Base-by-base conservation (phyloP, 257 asterid genomes). In the Henckelia pumila region DNA sequence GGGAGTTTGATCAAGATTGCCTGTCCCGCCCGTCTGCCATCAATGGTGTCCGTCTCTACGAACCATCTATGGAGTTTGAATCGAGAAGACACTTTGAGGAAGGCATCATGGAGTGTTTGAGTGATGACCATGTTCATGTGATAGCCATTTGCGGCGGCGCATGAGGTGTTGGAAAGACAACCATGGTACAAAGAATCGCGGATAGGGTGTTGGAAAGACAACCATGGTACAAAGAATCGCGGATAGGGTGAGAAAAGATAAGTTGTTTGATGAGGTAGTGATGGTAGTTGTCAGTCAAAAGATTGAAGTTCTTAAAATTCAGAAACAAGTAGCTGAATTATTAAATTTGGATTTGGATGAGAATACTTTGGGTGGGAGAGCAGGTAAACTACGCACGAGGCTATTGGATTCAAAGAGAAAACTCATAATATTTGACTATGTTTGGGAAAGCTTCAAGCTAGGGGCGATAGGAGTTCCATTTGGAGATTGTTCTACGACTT, bases 211-310 rank as follows among this genome's bases (percentile, higher is more conserved):
- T 49, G 64, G 64, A 16, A 28, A 28, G 47, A 49, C 71, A 56
- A 32, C 32, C 14, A 29, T 55, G 62, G 71, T 33, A 3, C 2
- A 20, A n/a, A 28, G 62, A n/a, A 66, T 66, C 8, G 50, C 22
- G n/a, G 53, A 77, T n/a, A 29, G 58, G 20, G 57, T 61, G 23
- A 60, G 17, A 35, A 68, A 22, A 29, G 72, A 77, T 11, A 67
- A 50, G 0, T 4, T 73, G 16, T 77, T 77, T 17, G 63, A 66
- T 11, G 67, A 40, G 57, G 69, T 77, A 70, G 75, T 68, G 30
- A 53, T 44, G 71, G 74, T 56, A 13, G 32, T 35, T 19, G 71
- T 73, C 8, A 63, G 71, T 25, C 76, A 24, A 59, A 19, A 59
- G 1, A 33, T 29, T n/a, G 68, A 69, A n/a, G 3, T 6, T 5